A percentile compares a stretch with the other conserved stretches of the same genome.
Conservation (phyloP, 2,329 filamentous ascomycete genomes). For the Penicillium sp. region DNA sequence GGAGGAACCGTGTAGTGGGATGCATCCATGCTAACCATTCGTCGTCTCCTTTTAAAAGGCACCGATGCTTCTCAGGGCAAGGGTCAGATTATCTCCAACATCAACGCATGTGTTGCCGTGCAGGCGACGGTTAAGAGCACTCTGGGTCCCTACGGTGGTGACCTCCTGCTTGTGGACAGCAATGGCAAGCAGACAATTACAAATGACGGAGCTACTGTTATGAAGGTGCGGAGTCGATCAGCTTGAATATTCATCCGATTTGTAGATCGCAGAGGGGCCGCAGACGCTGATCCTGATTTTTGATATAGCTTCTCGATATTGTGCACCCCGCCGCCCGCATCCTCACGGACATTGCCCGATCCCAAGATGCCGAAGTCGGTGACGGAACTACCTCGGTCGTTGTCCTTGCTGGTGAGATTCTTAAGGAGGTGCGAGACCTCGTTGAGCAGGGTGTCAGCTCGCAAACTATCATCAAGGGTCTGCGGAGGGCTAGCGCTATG, state of each 20-base stretch:
- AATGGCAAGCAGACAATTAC: slow-evolving; percentile 97
- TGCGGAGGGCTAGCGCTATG: slow-evolving; percentile 82
- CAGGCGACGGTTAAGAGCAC: slow-evolving; percentile 96
- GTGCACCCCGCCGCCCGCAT: slow-evolving; percentile 96
- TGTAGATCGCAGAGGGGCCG: background rate
- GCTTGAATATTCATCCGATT: background rate
- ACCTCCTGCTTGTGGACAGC: slow-evolving; percentile 90
- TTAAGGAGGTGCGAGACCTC: slow-evolving; percentile 94
- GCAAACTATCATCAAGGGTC: slow-evolving; percentile 94
- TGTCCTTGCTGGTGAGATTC: slow-evolving; percentile 92
- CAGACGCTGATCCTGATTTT: slow-evolving; percentile 5
- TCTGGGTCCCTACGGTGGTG: slow-evolving; percentile 92
- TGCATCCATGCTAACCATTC: slow-evolving; percentile 27
- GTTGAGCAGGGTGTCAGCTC: slow-evolving; percentile 97
- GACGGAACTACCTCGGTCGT: slow-evolving; percentile 98
- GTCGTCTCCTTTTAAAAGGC: slow-evolving; percentile 54
- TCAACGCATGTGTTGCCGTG: slow-evolving; percentile 95
- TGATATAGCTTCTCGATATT: slow-evolving; percentile 82
- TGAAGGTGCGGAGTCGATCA: slow-evolving; percentile 68
- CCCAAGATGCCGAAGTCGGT: slow-evolving; percentile 97
- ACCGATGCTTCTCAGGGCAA: slow-evolving; percentile 97
- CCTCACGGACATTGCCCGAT: slow-evolving; percentile 96
- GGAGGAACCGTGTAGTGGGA: slow-evolving; percentile 19
- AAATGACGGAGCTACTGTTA: slow-evolving; percentile 97
- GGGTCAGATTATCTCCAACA: slow-evolving; percentile 95